Base-by-base conservation (phyloP, 2,329 filamentous ascomycete genomes). In the Coleophoma cylindrospora region DNA sequence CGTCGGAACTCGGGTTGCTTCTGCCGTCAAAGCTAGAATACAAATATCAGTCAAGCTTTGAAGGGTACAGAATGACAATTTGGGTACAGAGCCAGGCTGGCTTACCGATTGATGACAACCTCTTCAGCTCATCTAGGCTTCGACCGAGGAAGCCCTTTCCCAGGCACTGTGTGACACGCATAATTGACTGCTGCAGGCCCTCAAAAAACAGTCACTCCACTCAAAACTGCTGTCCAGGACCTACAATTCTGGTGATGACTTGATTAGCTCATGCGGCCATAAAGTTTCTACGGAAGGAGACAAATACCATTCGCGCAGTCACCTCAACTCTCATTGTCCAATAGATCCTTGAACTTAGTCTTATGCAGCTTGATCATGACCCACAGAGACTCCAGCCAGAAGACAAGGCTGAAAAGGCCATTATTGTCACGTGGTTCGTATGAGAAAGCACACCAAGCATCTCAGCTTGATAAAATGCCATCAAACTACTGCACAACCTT, bases 1-100 rank as follows among this genome's bases (percentile, higher is more conserved):
- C 1, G 74, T 76, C 21, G 87, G 80, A 22, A 77, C 77, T 57
- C 81, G 83, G 60, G 90, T 74, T 45, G 79, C 84, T 68, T 91
- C 86, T 58, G 87, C 74, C 47, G 79, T 86, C 56, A 88, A 67
- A 36, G 81, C 88, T 90, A 63, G 47, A 53, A 43, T 47, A 47
- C 19, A 50, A 34, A 54, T 43, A 10, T 27, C 27, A 27, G 27
- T 27, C 27, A 27, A 27, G 27, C 27, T 27, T 27, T 8, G 9
- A 27, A 27, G 9, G 27, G 7, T 8, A 27, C 27, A 27, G 27
- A 27, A 27, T 27, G 27, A 10, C 27, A 27, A 27, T 27, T 10
- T 27, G 27, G 27, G 27, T 10, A 27, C 7, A 3, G 27, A 27
- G 9, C 27, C 2, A 8, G 9, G 27, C 27, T 27, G 27, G 9